These are phyloP conservation scores for Verticillium dahliae DNA, from an alignment of 2,329 filamentous ascomycete species.

Conservation along the genomic window DNA sequence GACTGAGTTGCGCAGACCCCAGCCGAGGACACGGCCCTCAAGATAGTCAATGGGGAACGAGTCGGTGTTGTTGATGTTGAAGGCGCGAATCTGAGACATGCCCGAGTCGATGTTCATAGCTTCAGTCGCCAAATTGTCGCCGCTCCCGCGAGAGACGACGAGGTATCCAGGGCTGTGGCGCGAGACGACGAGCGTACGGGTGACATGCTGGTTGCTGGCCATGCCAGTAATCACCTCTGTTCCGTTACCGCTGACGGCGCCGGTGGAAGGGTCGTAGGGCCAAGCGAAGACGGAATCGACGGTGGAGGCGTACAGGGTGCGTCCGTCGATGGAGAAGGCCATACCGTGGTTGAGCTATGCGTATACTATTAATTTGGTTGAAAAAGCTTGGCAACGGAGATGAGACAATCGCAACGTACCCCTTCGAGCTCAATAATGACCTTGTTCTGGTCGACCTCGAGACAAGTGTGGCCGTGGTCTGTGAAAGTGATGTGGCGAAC, in stretches of 20 bases:
- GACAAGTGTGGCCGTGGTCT: conserved; percentile 34
- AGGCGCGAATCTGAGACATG: conserved; percentile 60
- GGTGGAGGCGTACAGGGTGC: conserved; percentile 51
- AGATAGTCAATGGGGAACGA: conserved; percentile 34
- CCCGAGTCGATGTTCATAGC: conserved; percentile 47
- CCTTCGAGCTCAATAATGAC: conserved; percentile 22
- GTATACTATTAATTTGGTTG: neutral
- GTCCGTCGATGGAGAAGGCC: conserved; percentile 44
- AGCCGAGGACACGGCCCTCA: conserved; percentile 47
- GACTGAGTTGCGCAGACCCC: conserved; percentile 68
- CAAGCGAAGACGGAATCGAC: conserved; percentile 55
- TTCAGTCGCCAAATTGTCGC: conserved; percentile 52
- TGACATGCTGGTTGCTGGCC: conserved; percentile 52
- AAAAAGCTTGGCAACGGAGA: no score
- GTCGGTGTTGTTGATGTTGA: conserved; percentile 29
- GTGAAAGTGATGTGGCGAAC: conserved; percentile 32
- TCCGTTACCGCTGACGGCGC: conserved; percentile 35
- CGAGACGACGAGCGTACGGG: conserved; percentile 61
- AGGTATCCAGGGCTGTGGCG: conserved; percentile 46
- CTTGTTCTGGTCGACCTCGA: conserved; percentile 27
- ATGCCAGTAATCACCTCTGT: conserved; percentile 46
- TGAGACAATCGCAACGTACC: conserved; percentile 15
- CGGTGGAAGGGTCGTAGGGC: conserved; percentile 52
- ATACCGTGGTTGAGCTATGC: conserved; percentile 49
- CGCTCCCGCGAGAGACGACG: conserved; percentile 60